phyloP scores from a whole-genome alignment of 2,329 filamentous ascomycete genomes.

The Paraconiothyrium sp. region DNA sequence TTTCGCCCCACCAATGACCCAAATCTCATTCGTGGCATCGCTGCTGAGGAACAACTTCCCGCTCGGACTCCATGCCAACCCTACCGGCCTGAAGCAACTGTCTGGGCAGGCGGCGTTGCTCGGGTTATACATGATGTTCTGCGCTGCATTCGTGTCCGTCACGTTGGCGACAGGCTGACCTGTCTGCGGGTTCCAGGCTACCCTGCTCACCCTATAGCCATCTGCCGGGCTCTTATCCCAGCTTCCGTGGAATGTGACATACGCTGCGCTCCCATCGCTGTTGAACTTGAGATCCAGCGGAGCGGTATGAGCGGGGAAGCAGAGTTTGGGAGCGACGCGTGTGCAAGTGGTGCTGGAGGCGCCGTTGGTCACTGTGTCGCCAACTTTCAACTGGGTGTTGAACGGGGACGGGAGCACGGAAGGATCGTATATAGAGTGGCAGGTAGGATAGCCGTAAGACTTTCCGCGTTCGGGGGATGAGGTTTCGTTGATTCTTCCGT shows the following conservation, averaged over 20 bases:
- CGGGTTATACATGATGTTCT: constrained; percentile 32
- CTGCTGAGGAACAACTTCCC: constrained; percentile 34
- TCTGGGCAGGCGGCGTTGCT: constrained; percentile 26
- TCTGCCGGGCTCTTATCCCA: constrained; percentile 47
- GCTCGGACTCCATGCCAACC: constrained; percentile 26
- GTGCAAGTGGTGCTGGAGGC: constrained; percentile 36
- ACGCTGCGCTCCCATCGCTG: constrained; percentile 63
- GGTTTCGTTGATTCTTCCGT: constrained; percentile 60
- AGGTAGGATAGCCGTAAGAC: constrained; percentile 77
- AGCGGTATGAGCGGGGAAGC: constrained; percentile 64
- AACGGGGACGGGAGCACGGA: constrained; percentile 52
- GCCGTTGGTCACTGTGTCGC: constrained; percentile 57
- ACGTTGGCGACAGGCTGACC: constrained; percentile 30
- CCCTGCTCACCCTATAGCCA: constrained; percentile 30
- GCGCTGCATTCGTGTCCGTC: constrained; percentile 27
- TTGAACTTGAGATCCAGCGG: constrained; percentile 73
- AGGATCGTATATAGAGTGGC: constrained; percentile 71
- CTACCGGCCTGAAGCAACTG: constrained; percentile 32
- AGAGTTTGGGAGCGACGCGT: constrained; percentile 48
- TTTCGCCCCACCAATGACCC: constrained; percentile 25
- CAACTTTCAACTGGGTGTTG: constrained; percentile 54
- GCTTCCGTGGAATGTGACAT: constrained; percentile 74
- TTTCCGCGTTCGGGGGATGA: constrained; percentile 46
- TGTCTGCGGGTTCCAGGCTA: constrained; percentile 33
- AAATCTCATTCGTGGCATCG: constrained; percentile 32